Percentiles rank a stretch among this genome's conserved stretches.
Conservation (phyloP, 768 basidiomycete species). For the Crassisporium funariophilum region DNA sequence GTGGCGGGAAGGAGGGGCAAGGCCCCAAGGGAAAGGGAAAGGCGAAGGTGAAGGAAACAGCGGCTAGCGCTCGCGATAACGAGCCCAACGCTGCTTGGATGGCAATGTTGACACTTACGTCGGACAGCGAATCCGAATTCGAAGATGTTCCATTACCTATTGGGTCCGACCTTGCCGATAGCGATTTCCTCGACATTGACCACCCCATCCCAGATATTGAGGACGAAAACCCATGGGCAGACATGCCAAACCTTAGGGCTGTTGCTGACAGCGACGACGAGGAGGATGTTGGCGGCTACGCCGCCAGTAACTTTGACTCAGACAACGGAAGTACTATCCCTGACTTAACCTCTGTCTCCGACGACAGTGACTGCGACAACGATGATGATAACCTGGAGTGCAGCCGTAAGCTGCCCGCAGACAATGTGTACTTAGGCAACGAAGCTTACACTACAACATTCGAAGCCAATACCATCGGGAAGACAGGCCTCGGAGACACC, state of each 20-base stretch:
- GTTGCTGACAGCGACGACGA: conserved; percentile 10
- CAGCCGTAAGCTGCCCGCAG: too few species aligned
- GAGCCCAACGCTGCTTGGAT: background rate
- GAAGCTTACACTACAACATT: conserved; percentile 8
- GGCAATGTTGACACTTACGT: background rate
- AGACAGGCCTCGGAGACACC: too few species aligned
- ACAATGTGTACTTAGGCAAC: background rate
- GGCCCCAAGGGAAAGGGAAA: conserved; percentile 16
- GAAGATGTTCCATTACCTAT: background rate
- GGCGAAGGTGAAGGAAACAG: conserved; percentile 12
- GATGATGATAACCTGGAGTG: too few species aligned
- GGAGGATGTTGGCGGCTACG: background rate
- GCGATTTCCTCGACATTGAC: background rate
- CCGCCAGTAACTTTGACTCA: background rate
- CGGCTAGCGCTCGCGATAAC: background rate
- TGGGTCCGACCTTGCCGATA: background rate
- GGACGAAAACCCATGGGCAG: too few species aligned
- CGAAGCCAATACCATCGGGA: background rate
- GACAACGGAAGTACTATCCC: background rate
- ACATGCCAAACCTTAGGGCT: background rate
- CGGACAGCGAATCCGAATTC: background rate
- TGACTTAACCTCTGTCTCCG: background rate
- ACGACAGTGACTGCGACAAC: too few species aligned
- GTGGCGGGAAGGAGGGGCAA: conserved; percentile 36
- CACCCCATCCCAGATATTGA: too few species aligned